phyloP scores from a whole-genome alignment of 768 basidiomycete genomes.

The Termitomyces bulborhizus region DNA sequence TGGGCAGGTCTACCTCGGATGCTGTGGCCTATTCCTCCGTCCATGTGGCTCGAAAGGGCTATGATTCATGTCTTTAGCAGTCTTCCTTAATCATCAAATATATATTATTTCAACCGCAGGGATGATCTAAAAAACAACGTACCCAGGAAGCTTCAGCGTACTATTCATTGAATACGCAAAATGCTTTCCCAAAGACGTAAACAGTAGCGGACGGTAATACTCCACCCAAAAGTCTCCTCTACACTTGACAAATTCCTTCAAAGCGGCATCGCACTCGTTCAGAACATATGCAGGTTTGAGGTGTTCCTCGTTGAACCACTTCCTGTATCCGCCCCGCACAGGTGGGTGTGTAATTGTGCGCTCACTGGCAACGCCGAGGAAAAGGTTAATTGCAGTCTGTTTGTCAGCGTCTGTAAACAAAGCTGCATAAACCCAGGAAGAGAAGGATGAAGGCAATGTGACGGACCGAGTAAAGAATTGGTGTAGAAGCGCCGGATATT shows the following conservation, averaged over 20 bases:
- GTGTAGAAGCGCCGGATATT: conserved; percentile 93
- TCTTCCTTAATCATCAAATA: conserved; percentile 43
- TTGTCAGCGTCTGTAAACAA: conserved; percentile 79
- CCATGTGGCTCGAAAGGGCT: conserved; percentile 74
- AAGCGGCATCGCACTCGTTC: conserved; percentile 55
- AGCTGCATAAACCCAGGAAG: neutral
- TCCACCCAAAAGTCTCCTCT: conserved; percentile 81
- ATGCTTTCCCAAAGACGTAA: conserved; percentile 82
- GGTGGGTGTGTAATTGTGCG: conserved; percentile 42
- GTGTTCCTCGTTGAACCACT: conserved; percentile 78
- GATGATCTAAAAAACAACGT: conserved; percentile 15
- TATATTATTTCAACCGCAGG: neutral
- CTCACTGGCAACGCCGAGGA: conserved; percentile 71
- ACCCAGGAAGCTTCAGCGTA: conserved; percentile 80
- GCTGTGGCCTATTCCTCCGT: conserved; percentile 26
- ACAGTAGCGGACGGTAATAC: conserved; percentile 80
- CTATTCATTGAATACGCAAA: conserved; percentile 94
- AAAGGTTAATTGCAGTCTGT: conserved; percentile 96
- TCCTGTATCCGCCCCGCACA: conserved; percentile 67
- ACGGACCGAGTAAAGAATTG: conserved; percentile 79
- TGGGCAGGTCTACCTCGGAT: conserved; percentile 24
- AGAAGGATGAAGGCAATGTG: neutral
- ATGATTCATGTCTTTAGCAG: conserved; percentile 55
- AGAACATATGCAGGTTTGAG: conserved; percentile 63
- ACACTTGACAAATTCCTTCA: conserved; percentile 53